Evolutionary conservation across 805 yeast species (phyloP).

Genomic region (Saturnispora dispora): DNA sequence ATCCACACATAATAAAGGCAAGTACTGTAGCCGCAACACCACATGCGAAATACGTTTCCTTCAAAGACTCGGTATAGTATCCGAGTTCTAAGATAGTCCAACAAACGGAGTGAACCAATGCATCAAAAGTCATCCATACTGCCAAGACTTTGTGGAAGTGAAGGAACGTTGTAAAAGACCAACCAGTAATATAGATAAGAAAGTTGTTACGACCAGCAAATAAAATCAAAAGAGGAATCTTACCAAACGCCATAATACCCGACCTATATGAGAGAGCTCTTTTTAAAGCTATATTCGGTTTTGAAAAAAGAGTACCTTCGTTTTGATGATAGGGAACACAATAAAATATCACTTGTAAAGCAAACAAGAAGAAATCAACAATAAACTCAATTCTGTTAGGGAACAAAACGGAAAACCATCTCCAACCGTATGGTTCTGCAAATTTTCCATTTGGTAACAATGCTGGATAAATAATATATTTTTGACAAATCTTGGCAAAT

Average conservation of each 20-base stretch:
- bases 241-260: constrained; percentile 31
- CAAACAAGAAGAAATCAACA: constrained; percentile 7
- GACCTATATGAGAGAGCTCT: constrained; percentile 26
- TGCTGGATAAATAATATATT: constrained; percentile 34
- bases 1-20: constrained; percentile 37
- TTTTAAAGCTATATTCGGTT: constrained; percentile 26
- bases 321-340: constrained; percentile 8
- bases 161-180: constrained; percentile 35
- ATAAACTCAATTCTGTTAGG: constrained; percentile 11
- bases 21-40: constrained; percentile 36
- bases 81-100: constrained; percentile 19
- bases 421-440: constrained; percentile 13
- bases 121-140: constrained; percentile 35
- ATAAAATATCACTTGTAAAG: constrained; percentile 9
- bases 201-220: constrained; percentile 42
- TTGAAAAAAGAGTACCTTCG: constrained; percentile 17
- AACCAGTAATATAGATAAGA: constrained; percentile 34
- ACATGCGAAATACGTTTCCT: constrained; percentile 14
- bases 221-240: constrained; percentile 33
- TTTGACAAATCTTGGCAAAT: constrained; percentile 20
- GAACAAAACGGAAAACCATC: constrained; percentile 9
- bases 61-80: constrained; percentile 5
- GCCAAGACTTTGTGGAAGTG: constrained; percentile 62
- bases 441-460: constrained; percentile 18
- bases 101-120: constrained; percentile 32